phyloP scores from a whole-genome alignment of 192 early-diverging fungal species.

The Linnemannia schmuckeri region DNA sequence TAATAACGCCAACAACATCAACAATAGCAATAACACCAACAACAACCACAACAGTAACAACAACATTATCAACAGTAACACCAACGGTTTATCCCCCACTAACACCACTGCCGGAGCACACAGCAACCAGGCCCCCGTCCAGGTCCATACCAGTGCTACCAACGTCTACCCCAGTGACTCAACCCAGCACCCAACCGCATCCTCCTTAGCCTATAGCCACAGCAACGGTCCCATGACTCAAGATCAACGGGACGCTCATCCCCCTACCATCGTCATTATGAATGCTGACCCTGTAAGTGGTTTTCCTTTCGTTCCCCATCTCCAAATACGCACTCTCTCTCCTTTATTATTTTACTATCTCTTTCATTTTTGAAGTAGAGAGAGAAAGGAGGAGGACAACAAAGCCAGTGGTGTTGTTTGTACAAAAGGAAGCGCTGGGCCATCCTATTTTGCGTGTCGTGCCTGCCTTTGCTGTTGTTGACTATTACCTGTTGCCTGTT shows the following conservation, averaged over 20 bases:
- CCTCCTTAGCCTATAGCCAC: not conserved
- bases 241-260: constrained; percentile 40
- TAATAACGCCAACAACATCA: constrained; percentile 11
- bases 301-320: constrained; percentile 1
- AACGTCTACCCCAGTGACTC: constrained; percentile 24
- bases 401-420: constrained; percentile 1
- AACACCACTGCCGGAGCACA: not conserved
- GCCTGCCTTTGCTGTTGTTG: constrained; percentile 5
- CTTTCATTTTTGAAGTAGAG: not conserved
- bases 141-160: constrained; percentile 27
- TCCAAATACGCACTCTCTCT: not conserved
- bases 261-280: constrained; percentile 51
- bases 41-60: constrained; percentile 18
- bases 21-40: constrained; percentile 13
- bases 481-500: not conserved
- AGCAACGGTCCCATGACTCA: constrained; percentile 30
- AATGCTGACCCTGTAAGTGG: constrained; percentile 49
- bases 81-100: constrained; percentile 1
- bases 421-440: not conserved
- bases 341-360: not conserved
- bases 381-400: not conserved
- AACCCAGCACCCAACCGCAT: not conserved
- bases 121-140: constrained; percentile 12
- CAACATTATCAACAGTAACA: constrained; percentile 18
- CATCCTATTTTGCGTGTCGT: constrained; percentile 1